phyloP scores from a whole-genome alignment of 108 stramenopile genomes.

The Skeletonema marinoi region DNA sequence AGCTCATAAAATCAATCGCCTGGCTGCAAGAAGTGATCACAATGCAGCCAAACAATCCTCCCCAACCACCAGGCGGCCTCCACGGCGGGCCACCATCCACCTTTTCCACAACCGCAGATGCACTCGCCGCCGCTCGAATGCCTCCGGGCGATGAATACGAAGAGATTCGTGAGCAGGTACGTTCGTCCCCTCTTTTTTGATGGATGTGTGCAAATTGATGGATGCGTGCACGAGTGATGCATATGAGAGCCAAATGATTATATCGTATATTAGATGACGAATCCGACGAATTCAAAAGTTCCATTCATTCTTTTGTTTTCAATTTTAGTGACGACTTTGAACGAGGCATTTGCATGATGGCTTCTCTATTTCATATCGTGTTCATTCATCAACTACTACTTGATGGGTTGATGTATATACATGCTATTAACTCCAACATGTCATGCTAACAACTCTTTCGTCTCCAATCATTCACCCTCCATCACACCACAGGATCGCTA shows the following conservation, averaged over 20 bases:
- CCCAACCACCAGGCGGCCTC: background rate
- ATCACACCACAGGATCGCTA: constrained; percentile 90
- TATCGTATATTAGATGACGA: constrained; percentile 16
- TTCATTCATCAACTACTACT: too few species aligned
- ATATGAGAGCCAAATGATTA: constrained; percentile 13
- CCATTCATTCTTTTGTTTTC: constrained; percentile 15
- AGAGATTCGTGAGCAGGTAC: constrained; percentile 78
- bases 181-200: too few species aligned
- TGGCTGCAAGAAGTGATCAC: too few species aligned
- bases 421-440: too few species aligned
- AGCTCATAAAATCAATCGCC: too few species aligned
- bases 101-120: background rate
- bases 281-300: background rate
- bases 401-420: too few species aligned
- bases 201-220: too few species aligned
- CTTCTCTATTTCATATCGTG: background rate
- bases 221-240: too few species aligned
- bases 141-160: constrained; percentile 72
- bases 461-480: background rate
- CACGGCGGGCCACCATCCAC: constrained; percentile 4
- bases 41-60: constrained; percentile 2
- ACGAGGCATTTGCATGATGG: constrained; percentile 19
- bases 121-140: constrained; percentile 46
- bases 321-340: constrained; percentile 16
- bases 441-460: background rate